Percentiles rank a stretch among this genome's conserved stretches.
These are phyloP conservation scores for Agaricus sinodeliciosus DNA, from an alignment of 768 basidiomycete genomes.

Conservation along the genomic window DNA sequence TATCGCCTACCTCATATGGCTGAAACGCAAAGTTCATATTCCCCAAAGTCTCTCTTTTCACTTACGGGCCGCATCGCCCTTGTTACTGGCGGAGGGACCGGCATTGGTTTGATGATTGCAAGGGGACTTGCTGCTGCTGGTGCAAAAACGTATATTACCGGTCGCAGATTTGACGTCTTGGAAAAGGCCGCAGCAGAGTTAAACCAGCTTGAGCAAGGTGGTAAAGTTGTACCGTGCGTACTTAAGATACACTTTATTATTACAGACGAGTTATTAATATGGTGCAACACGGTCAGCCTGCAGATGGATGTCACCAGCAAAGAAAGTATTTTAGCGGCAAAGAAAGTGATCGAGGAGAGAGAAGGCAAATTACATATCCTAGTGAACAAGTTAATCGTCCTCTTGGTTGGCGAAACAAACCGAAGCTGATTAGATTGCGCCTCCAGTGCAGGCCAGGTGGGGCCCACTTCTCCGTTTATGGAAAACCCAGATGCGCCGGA, in stretches of 20 bases:
- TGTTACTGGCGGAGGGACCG: constrained; percentile 49
- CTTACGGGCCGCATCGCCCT: constrained; percentile 52
- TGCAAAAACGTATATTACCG: constrained; percentile 76
- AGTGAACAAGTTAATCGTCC: constrained; percentile 66
- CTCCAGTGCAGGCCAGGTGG: constrained; percentile 66
- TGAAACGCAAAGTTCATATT: constrained; percentile 17
- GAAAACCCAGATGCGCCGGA: constrained; percentile 49
- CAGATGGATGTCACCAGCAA: constrained; percentile 70
- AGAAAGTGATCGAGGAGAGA: constrained; percentile 44
- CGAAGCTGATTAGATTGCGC: not conserved
- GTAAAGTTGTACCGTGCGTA: constrained; percentile 53
- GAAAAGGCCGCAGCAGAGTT: constrained; percentile 46
- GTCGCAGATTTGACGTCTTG: constrained; percentile 60
- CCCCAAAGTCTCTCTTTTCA: constrained; percentile 35
- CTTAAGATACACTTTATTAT: not conserved
- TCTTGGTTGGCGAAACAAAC: not conserved
- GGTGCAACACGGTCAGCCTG: constrained; percentile 30
- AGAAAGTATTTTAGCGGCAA: constrained; percentile 52
- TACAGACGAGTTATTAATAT: not conserved
- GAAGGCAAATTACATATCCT: constrained; percentile 74
- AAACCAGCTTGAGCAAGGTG: constrained; percentile 35
- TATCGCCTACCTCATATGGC: constrained; percentile 3
- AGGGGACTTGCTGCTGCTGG: constrained; percentile 70
- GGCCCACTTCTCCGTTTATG: constrained; percentile 56
- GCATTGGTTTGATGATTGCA: constrained; percentile 59